These are phyloP conservation scores for Lactarius quietus DNA, from an alignment of 768 basidiomycete species.

Conservation along the genomic window DNA sequence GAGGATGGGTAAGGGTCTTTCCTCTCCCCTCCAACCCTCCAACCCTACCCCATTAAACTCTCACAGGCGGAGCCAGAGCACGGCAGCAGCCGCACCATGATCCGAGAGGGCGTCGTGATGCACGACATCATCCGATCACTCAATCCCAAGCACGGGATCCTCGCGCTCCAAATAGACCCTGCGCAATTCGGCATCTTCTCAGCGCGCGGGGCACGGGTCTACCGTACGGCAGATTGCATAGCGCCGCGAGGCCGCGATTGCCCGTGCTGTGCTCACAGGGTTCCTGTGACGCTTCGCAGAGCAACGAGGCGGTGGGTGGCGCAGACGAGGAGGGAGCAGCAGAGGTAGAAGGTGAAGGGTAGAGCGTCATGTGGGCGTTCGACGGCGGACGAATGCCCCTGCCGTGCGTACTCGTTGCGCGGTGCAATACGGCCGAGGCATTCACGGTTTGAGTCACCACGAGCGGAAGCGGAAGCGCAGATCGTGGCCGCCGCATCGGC, in stretches of 20 bases:
- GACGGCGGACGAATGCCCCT: constrained; percentile 80
- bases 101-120: constrained; percentile 85
- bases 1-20: constrained; percentile 40
- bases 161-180: constrained; percentile 57
- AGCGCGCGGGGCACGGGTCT: constrained; percentile 70
- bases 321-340: rapidly evolving
- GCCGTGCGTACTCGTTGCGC: constrained; percentile 83
- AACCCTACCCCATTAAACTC: background rate
- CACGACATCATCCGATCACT: constrained; percentile 75
- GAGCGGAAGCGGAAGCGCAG: background rate
- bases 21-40: background rate
- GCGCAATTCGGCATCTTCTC: constrained; percentile 71
- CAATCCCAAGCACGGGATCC: constrained; percentile 64
- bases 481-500: background rate
- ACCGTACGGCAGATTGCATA: constrained; percentile 65
- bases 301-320: too few relatives aligned
- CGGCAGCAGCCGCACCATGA: constrained; percentile 51
- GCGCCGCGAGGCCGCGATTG: constrained; percentile 59
- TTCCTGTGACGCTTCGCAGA: too few relatives aligned
- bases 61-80: constrained; percentile 30
- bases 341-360: constrained; percentile 41
- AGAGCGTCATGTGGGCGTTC: constrained; percentile 84
- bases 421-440: constrained; percentile 80
- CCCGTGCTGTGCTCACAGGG: constrained; percentile 29
- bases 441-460: constrained; percentile 47